phyloP scores from a whole-genome alignment of 345 rosid species.

The Murraya koenigii region DNA sequence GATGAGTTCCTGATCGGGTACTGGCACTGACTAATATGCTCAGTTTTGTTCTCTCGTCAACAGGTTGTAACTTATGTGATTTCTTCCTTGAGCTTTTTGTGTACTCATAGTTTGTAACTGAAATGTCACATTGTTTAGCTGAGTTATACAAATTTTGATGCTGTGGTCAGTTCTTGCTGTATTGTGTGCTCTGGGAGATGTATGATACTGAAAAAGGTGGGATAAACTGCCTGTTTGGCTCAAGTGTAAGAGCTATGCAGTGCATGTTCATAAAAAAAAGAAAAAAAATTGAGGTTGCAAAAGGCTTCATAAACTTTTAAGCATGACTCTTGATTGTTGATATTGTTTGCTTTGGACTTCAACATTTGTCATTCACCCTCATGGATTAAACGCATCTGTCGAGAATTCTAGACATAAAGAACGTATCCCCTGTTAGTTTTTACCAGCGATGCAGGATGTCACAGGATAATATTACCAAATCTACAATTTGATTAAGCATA shows the following conservation, averaged over 20 bases:
- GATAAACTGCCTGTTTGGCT: background rate
- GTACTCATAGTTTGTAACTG: background rate
- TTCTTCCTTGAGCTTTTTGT: background rate
- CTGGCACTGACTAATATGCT: slow-evolving; percentile 35
- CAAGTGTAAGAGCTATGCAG: background rate
- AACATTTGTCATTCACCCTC: background rate
- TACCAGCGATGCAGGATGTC: too few relatives aligned
- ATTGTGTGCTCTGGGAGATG: background rate
- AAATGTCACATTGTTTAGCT: background rate
- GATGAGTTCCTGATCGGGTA: slow-evolving; percentile 94
- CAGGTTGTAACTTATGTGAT: background rate
- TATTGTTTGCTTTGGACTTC: too few relatives aligned
- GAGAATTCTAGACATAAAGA: too few relatives aligned
- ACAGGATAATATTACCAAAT: too few relatives aligned
- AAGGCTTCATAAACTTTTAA: too few relatives aligned
- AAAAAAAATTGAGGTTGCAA: background rate
- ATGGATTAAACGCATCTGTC: background rate
- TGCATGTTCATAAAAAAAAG: background rate
- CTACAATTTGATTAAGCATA: too few relatives aligned
- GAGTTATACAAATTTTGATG: background rate
- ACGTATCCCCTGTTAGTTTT: too few relatives aligned
- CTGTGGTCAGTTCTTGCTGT: background rate
- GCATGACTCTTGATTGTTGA: too few relatives aligned
- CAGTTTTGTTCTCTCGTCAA: background rate
- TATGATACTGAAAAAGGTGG: too few relatives aligned